Conservation (phyloP, 2,329 filamentous ascomycete species). For the Diplodia sapinea region DNA sequence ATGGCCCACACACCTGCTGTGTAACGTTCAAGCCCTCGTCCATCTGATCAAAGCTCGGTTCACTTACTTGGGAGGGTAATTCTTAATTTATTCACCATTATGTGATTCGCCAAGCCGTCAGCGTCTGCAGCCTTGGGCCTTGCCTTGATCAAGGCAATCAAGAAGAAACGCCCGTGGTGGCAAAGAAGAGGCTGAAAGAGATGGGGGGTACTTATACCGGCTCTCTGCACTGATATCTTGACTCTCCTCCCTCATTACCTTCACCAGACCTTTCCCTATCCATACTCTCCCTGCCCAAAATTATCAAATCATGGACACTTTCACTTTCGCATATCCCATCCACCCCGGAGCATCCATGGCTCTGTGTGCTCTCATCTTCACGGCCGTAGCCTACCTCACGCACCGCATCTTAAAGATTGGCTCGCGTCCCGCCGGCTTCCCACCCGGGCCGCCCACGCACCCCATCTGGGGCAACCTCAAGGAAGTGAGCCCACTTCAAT, state of each 20-base stretch:
- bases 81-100: not conserved
- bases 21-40: not conserved
- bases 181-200: not conserved
- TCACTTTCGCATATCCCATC: not conserved
- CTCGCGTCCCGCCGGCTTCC: constrained; percentile 45
- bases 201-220: not conserved
- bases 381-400: not conserved
- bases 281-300: not conserved
- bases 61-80: not conserved
- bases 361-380: not conserved
- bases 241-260: not conserved
- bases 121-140: not conserved
- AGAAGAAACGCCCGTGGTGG: not conserved
- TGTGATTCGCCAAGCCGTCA: not conserved
- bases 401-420: constrained; percentile 29
- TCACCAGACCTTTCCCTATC: not conserved
- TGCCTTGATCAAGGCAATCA: not conserved
- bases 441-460: constrained; percentile 59
- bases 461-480: constrained; percentile 61
- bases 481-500: constrained; percentile 35
- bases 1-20: not conserved
- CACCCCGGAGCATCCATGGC: not conserved
- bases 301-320: not conserved
- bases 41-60: not conserved
- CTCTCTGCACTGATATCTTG: not conserved